Evolutionary conservation across 371 early-diverging fungal genomes (phyloP), one percentile per base, ranked within the genome.

Genomic region (Mortierella sp.): DNA sequence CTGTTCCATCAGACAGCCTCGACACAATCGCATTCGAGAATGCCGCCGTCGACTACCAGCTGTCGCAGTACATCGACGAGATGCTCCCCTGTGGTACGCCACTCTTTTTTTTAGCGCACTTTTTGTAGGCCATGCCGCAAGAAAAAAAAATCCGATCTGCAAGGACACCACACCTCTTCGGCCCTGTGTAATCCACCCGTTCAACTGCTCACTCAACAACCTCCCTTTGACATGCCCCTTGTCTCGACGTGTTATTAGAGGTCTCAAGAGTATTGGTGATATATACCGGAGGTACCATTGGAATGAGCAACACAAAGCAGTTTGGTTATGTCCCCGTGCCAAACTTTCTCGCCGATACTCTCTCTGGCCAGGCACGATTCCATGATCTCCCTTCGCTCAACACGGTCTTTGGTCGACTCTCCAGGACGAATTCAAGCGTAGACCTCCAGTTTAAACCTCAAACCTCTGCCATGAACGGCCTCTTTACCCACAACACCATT

Each of bases 261-360:
- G 89, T 96, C 8, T 96, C 96, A 8, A 89, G 94, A 54, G 97
- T 98, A 0, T 90, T 98, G 34, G 86, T 98, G 26, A 95, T 98
- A 46, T 99, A 99, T 89, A 98, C 98, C 0, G 97, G 97, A 70
- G 97, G 97, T 9, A 99, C 99, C 2, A 98, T 98, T 83, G 99
- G 98, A 44, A 98, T 98, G 98, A 94, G 94, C 81, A 91, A 96
- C 80, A 93, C 92, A 51, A 89, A 88, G 14, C 89, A 91, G 48
- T 91, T 93, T 71, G 97, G 97, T 3, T 97, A 97, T 82, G 89
- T 93, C 26, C 96, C 97, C 0, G 96, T 91, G 40, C 93, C 94
- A 26, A 94, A 95, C 57, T 95, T 93, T 82, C 90, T 99, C 37
- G 93, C 95, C 0, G 90, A 95, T 48, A 94, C 93, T 16, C 92